A percentile compares a stretch with the other conserved stretches of the same genome.
Evolutionary conservation across 73 alveolate genomes (phyloP).

Genomic region (Breviolum minutum): DNA sequence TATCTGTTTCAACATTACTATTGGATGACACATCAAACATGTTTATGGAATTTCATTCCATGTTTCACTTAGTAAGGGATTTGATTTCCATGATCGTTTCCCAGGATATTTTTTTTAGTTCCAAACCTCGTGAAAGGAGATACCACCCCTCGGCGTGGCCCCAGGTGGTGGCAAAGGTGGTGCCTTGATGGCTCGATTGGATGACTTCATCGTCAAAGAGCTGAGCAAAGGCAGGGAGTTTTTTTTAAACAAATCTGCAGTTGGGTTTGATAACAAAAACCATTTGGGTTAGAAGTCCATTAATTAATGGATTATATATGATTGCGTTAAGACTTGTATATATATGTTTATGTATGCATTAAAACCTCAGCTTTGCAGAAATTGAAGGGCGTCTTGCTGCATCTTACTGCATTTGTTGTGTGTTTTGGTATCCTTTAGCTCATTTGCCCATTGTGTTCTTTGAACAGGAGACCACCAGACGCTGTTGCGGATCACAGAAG

Average conservation of each 20-base stretch:
- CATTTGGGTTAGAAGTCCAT: no score
- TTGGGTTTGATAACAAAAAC: background rate
- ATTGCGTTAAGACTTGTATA: background rate
- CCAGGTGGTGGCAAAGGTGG: conserved; percentile 92
- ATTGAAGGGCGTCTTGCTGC: no score
- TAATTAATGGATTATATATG: no score
- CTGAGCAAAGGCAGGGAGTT: conserved; percentile 49
- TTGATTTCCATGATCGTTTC: no score
- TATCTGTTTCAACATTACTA: no score
- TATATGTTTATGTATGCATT: background rate
- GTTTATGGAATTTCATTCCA: background rate
- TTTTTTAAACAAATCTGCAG: background rate
- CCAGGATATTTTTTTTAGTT: no score
- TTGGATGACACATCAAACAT: no score
- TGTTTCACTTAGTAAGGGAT: no score
- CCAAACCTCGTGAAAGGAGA: no score
- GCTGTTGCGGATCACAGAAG: conserved; percentile 26
- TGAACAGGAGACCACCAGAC: conserved; percentile 58
- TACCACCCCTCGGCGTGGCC: background rate
- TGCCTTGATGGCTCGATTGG: conserved; percentile 55
- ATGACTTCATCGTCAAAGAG: conserved; percentile 61
- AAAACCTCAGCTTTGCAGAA: background rate
- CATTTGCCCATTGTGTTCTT: background rate
- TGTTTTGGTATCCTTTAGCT: no score
- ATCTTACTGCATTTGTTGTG: no score